A percentile compares a stretch with the other conserved stretches of the same genome.
These are phyloP conservation scores for Epichloe sibirici DNA, from an alignment of 2,329 filamentous ascomycete species.

Conservation along the genomic window DNA sequence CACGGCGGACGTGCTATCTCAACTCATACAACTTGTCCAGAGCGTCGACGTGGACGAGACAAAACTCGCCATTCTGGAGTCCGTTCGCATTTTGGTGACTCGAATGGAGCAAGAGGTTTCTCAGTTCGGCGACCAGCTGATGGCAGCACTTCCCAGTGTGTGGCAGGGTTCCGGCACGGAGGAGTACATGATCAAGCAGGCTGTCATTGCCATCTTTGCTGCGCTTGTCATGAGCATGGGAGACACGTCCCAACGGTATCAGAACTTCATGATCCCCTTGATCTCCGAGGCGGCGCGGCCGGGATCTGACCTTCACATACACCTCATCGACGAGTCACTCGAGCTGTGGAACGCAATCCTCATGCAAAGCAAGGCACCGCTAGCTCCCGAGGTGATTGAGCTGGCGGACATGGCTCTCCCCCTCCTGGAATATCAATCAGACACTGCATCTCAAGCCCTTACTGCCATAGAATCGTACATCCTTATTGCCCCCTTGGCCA, in stretches of 20 bases:
- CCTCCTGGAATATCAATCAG: slow-evolving; percentile 53
- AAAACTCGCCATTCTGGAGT: slow-evolving; percentile 81
- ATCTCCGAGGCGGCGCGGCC: slow-evolving; percentile 69
- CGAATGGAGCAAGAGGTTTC: slow-evolving; percentile 64
- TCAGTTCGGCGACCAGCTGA: slow-evolving; percentile 65
- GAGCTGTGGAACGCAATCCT: slow-evolving; percentile 78
- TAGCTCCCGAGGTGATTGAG: slow-evolving; percentile 47
- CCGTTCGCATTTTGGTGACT: slow-evolving; percentile 67
- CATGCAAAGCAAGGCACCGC: slow-evolving; percentile 49
- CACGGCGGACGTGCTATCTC: slow-evolving; percentile 58
- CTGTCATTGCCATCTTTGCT: slow-evolving; percentile 74
- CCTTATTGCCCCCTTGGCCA: slow-evolving; percentile 54
- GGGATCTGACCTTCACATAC: slow-evolving; percentile 61
- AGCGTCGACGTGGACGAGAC: slow-evolving; percentile 76
- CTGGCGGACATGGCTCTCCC: slow-evolving; percentile 53
- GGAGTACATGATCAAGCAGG: slow-evolving; percentile 87
- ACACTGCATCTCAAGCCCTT: slow-evolving; percentile 49
- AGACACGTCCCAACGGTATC: slow-evolving; percentile 63
- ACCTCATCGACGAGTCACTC: slow-evolving; percentile 82
- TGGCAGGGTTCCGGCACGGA: slow-evolving; percentile 74
- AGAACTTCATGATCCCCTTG: slow-evolving; percentile 68
- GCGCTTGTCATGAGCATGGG: slow-evolving; percentile 82
- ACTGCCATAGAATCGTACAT: slow-evolving; percentile 60
- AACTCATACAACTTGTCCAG: slow-evolving; percentile 65
- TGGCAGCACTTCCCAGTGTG: slow-evolving; percentile 64